Base-by-base conservation (phyloP, 2,329 filamentous ascomycete genomes). In the Colletotrichum sp. region DNA sequence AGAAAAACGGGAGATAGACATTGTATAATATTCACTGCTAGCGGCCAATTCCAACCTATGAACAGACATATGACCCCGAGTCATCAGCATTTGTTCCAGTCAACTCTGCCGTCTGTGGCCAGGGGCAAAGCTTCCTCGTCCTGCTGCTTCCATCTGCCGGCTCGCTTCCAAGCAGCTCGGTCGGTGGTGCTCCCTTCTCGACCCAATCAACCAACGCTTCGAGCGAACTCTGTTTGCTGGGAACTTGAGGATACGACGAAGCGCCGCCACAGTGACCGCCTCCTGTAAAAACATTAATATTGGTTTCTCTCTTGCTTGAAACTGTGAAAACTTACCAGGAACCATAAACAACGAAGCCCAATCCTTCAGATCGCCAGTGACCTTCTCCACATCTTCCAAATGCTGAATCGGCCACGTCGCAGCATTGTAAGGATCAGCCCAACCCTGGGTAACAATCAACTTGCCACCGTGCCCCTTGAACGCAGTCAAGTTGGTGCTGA, bases 351-450 rank as follows among this genome's bases (percentile, higher is more conserved):
- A 5, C 2, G 73, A 68, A 6, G 60, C 30, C 69, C 73, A 76
- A 3, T 68, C 73, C 0, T 59, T 21, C 12, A 64, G 7, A 4
- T 39, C 70, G 12, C 69, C 78, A 6, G 78, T 82, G 7, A 81
- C 78, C 59, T 80, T 81, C n/a, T 81, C 79, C 8, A 85, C 79
- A 71, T 85, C 83, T 8, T 79, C 75, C 7, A 68, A n/a, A 12
- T 76, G 73, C 21, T 68, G n/a, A 4, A 68, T 68, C 5, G 64
- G 73, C 64, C 73, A 73, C 8, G 72, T 72, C 9, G 69, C 69
- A 5, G 72, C 72, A 26, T 68, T 75, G 5, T 39, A 68, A 8
- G 72, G 72, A 16, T 75, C 72, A 8, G 69, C 39, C 62, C 63
- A 75, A 0, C 72, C 62, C 21, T 75, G 72, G 2, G 68, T 75